Evolutionary conservation across 768 basidiomycete species (phyloP), one percentile per base, ranked within the genome.

Genomic region (Tulasnella sp.): DNA sequence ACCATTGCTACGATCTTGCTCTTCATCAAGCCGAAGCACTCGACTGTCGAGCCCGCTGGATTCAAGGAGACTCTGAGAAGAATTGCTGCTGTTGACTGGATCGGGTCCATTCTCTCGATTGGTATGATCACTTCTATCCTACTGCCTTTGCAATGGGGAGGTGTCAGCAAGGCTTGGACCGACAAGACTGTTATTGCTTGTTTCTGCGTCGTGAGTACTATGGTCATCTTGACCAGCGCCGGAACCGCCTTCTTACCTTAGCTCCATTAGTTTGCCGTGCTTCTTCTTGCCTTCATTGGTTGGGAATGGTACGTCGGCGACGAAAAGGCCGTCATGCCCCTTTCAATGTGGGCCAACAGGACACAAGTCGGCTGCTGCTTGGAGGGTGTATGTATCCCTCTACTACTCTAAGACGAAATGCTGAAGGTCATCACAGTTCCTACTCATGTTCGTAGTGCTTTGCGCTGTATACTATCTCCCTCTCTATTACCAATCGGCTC

Each of bases 91-190:
- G 42, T 81, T 14, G 80, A 81, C 44, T 81, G 80, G 80, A 64
- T 81, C 28, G 80, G 80, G 7, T 50, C 50, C 8, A 2, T 77
- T 18, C 75, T 80, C 34, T 76, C 54, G 9, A 24, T 80, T 22
- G 75, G 80, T 20, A 60, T 77, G 28, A 77, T 77, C 28, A 76
- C 75, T 5, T 48, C 58, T 9, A 40, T 80, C 20, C 84, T 89
- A 41, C 84, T 90, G 4, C 86, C 89, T 4, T 83, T 90, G 6
- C 87, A 89, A 81, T 89, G 88, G 88, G 89, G 89, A 28, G 89
- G 89, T 1, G 87, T 87, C 81, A 83, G 84, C 8, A 87, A 88
- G 79, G 84, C 88, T 3, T 90, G 90, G 90, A 83, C 82, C 73
- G 85, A 87, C 81, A 84, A 84, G 5, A 83, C 84, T 12, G 88